phyloP scores from a whole-genome alignment of 2,329 filamentous ascomycete species.

The Tolypocladium inflatum region DNA sequence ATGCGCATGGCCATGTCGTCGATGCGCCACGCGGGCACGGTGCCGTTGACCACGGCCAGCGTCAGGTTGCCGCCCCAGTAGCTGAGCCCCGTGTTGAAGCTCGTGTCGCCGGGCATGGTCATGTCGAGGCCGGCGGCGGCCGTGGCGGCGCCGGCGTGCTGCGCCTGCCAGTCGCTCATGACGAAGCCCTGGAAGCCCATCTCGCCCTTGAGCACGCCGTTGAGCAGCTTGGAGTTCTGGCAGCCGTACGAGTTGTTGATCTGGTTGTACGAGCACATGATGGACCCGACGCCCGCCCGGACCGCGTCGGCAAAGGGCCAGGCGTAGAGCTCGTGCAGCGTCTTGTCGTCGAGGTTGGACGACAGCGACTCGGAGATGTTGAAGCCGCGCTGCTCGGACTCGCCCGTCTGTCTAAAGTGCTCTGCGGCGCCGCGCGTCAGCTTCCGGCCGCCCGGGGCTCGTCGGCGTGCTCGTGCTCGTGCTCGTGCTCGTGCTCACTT shows the following conservation, averaged over 20 bases:
- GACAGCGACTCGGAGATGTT: slow-evolving; percentile 52
- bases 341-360: slow-evolving; percentile 61
- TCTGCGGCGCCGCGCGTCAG: slow-evolving; percentile 30
- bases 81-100: slow-evolving; percentile 61
- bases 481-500: too few relatives aligned
- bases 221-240: slow-evolving; percentile 69
- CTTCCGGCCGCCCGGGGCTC: not conserved
- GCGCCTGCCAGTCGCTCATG: slow-evolving; percentile 72
- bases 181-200: slow-evolving; percentile 75
- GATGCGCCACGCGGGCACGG: slow-evolving; percentile 74
- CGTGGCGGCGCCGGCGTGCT: slow-evolving; percentile 57
- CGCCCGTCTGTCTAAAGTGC: slow-evolving; percentile 57
- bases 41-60: slow-evolving; percentile 79
- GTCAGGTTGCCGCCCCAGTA: slow-evolving; percentile 88
- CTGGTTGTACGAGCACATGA: slow-evolving; percentile 66
- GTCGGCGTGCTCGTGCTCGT: too few relatives aligned
- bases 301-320: slow-evolving; percentile 74
- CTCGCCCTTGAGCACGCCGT: slow-evolving; percentile 69
- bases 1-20: slow-evolving; percentile 90
- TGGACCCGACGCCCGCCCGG: slow-evolving; percentile 51
- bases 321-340: slow-evolving; percentile 65
- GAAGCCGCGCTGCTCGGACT: slow-evolving; percentile 43
- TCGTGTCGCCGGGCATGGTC: slow-evolving; percentile 79
- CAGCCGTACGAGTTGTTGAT: slow-evolving; percentile 74
- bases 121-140: slow-evolving; percentile 72